Conservation (phyloP, 2,329 filamentous ascomycete genomes). For the Paecilomyces dactylethromorphus region DNA sequence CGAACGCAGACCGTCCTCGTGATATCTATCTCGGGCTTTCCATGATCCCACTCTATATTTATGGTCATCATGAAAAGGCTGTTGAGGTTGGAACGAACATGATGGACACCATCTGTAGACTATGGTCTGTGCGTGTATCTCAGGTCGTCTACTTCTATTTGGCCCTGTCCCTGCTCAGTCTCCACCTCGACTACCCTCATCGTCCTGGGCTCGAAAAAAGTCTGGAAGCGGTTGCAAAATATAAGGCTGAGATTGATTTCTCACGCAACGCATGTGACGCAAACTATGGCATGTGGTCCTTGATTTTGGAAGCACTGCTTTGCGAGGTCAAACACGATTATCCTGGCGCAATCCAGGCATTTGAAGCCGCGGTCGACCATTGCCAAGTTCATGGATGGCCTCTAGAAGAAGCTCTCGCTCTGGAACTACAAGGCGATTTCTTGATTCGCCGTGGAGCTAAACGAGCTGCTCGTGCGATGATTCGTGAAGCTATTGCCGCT, state of each 20-base stretch:
- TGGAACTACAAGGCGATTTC: constrained; percentile 58
- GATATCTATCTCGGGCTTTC: constrained; percentile 50
- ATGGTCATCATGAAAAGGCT: constrained; percentile 39
- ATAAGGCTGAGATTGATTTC: constrained; percentile 48
- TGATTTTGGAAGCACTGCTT: constrained; percentile 50
- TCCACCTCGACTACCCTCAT: constrained; percentile 37
- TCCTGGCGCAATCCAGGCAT: constrained; percentile 36
- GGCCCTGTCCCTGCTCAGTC: constrained; percentile 35
- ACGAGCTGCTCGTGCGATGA: constrained; percentile 51
- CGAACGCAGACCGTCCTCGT: constrained; percentile 46
- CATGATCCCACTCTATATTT: constrained; percentile 41
- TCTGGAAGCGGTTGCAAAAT: constrained; percentile 42
- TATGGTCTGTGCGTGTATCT: constrained; percentile 41
- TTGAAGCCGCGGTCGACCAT: constrained; percentile 51
- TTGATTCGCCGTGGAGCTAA: constrained; percentile 51
- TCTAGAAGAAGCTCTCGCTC: constrained; percentile 53
- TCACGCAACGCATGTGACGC: constrained; percentile 49
- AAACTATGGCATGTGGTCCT: constrained; percentile 55
- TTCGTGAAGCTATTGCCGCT: constrained; percentile 53
- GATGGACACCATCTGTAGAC: constrained; percentile 32
- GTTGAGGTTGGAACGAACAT: constrained; percentile 37
- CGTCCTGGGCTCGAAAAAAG: constrained; percentile 40
- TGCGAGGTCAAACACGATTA: constrained; percentile 43
- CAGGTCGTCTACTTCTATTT: constrained; percentile 42
- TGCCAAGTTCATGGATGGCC: constrained; percentile 52